Percentiles rank a stretch among this genome's conserved stretches.
These are phyloP conservation scores for Spirogloea muscicola DNA, from an alignment of 139 green algal genomes.

Conservation along the genomic window DNA sequence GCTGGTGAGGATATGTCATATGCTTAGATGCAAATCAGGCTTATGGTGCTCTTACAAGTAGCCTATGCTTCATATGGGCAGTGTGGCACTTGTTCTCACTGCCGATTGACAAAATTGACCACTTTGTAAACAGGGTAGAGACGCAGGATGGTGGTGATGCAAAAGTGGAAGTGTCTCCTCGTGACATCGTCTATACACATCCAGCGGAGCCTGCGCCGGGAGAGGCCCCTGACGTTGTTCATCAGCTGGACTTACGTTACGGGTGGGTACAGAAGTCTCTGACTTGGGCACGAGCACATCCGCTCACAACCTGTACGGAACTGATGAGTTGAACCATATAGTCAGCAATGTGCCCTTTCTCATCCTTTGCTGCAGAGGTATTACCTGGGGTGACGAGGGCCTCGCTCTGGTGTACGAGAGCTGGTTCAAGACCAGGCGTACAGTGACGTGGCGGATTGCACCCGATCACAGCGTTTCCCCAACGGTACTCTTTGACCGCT, in stretches of 20 bases:
- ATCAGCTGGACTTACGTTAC: conserved; percentile 56
- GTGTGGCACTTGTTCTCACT: not conserved
- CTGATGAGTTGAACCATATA: too few relatives aligned
- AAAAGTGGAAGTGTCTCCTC: conserved; percentile 72
- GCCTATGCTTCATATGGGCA: not conserved
- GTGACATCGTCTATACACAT: conserved; percentile 88
- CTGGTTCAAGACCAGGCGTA: conserved; percentile 52
- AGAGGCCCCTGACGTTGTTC: conserved; percentile 18
- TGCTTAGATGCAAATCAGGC: too few relatives aligned
- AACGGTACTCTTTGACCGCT: conserved; percentile 30
- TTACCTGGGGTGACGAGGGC: conserved; percentile 76
- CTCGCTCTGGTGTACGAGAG: conserved; percentile 89
- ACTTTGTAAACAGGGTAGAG: conserved; percentile 62
- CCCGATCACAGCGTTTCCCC: not conserved
- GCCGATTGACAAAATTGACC: not conserved
- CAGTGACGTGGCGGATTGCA: conserved; percentile 31
- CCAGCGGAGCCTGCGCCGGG: conserved; percentile 50
- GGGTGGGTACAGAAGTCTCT: conserved; percentile 22
- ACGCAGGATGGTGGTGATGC: conserved; percentile 77
- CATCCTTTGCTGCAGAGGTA: conserved; percentile 51
- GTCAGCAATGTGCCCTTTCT: not conserved
- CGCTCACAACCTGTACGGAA: conserved; percentile 70
- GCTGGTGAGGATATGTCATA: conserved; percentile 33
- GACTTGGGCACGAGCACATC: not conserved
- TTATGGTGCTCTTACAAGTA: too few relatives aligned